Base-by-base conservation (phyloP, 2,329 filamentous ascomycete species). In the Colletotrichum gigasporum region DNA sequence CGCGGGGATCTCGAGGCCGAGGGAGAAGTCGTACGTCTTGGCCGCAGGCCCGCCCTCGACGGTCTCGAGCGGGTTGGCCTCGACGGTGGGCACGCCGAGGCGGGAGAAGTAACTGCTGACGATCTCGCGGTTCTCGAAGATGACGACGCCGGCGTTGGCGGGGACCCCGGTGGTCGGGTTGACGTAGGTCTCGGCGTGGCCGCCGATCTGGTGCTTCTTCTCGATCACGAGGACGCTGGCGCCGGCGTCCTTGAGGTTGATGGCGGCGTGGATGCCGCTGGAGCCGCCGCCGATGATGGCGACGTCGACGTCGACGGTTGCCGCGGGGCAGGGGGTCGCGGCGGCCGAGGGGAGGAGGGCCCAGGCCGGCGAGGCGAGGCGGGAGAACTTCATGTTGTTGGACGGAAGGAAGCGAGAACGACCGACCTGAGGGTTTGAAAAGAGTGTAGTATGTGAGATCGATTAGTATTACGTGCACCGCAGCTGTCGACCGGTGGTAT, bases 121-220 rank as follows among this genome's bases (percentile, higher is more conserved):
- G 9, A 76, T 62, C 8, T 71, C 65, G 11, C 72, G 70, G 67
- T 77, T 76, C 39, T 76, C 69, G 52, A 75, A 78, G 20, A 74
- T 73, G 4, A 63, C 44, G 20, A 71, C 68, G 8, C 69, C 69
- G 34, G 60, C 57, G 54, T 71, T 61, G 41, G 59, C 35, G 5
- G 60, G 51, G 4, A 42, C 26, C 12, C 50, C 45, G 30, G 59
- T 68, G 9, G 55, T 35, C 2, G 67, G 68, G 39, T 68, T 60
- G n/a, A 62, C 69, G 63, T 80, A 81, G 2, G 81, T 83, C n/a
- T 81, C 69, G 0, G 75, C 76, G 59, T 82, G 78, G 5, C 81
- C 80, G 7, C 80, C 81, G 2, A 82, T 70, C 2, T 67, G 53
- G 16, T 56, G 52, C 45, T 78, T 68, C 48, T 73, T 72, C 64